Base-by-base conservation (phyloP, 164 flowering plant genomes). In the Piper longum region DNA sequence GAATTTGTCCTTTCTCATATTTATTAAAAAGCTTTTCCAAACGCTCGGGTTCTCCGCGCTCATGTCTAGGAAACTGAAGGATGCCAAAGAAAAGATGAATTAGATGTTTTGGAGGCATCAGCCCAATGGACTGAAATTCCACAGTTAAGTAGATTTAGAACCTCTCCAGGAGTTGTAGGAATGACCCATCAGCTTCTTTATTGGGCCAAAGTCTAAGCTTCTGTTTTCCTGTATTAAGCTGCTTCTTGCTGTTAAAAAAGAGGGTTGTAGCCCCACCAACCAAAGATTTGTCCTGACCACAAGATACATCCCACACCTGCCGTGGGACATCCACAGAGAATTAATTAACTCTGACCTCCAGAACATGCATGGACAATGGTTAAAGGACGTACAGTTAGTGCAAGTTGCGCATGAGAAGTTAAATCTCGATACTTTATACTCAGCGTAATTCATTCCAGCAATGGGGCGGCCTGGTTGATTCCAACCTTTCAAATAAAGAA, bases 1-100 rank as follows among this genome's bases (percentile, higher is more conserved):
- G 96, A 74, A 95, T 89, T 74, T 83, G 96, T 17, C 93, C 95
- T 68, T 95, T 81, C 73, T 95, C 99, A 81, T 87, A 95, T 82
- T 91, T 95, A 67, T 88, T 95, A 66, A 80, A 69, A 75, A 88
- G 91, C 79, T 84, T 91, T 62, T 95, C 97, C 70, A 88, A 71
- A 60, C 93, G 95, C 70, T 95, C 97, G 76, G 91, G 70, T 76
- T 91, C 97, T 59, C 97, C 97, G 42, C 96, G 82, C 76, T 91
- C 97, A 69, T 81, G 82, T 79, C 79, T 82, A 13, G 99, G 99
- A 43, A 95, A 97, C 98, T 92, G 66, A 41, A 57, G 9, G n/a
- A 64, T 61, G 17, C 16, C 43, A 51, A 62, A n/a, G 43, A 13
- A 60, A 6, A 42, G 16, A 2, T 6, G 14, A 12, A 17, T 16